Evolutionary conservation across 805 yeast genomes (phyloP), one percentile per base, ranked within the genome.

Genomic region (Candida andamanensis): DNA sequence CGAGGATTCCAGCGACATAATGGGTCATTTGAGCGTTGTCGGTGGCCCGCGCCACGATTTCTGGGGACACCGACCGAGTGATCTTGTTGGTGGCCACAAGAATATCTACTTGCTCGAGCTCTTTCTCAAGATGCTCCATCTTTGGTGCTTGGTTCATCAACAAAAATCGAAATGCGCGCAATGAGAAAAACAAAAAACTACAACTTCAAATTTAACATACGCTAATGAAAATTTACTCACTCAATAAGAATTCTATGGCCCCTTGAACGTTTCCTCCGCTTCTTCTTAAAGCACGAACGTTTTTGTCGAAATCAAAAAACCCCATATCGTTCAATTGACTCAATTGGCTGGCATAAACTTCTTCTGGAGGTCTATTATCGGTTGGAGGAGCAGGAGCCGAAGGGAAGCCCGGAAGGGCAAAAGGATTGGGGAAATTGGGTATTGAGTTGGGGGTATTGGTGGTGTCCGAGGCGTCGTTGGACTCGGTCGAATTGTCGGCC

Each of bases 181-280:
- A n/a, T n/a, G n/a, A 19, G 22, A 19, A 11, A 19, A 11, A 19
- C 11, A 9, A 8, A 19, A 19, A 19, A 19, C 11, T 9, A 11
- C 22, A 19, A 19, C 11, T 19, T 9, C 8, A n/a, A n/a, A n/a
- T n/a, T n/a, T n/a, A n/a, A n/a, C n/a, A n/a, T n/a, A n/a, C n/a
- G n/a, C n/a, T n/a, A n/a, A n/a, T n/a, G n/a, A n/a, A n/a, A n/a
- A n/a, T n/a, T 19, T 33, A 33, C 11, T 27, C 44, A n/a, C 35
- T 27, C 15, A 41, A 39, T 15, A 41, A 34, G 33, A 85, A 84
- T 58, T 90, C 97, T 31, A 90, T 69, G 8, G 98, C 98, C 28
- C 97, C 97, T 62, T 90, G 96, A 16, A 90, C 97, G 41, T 89
- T 85, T 6, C 98, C 98, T 20, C 98, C 98, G 34, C 90, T 78